Base-by-base conservation (phyloP, 345 rosid genomes). In the Nephelium lappaceum region DNA sequence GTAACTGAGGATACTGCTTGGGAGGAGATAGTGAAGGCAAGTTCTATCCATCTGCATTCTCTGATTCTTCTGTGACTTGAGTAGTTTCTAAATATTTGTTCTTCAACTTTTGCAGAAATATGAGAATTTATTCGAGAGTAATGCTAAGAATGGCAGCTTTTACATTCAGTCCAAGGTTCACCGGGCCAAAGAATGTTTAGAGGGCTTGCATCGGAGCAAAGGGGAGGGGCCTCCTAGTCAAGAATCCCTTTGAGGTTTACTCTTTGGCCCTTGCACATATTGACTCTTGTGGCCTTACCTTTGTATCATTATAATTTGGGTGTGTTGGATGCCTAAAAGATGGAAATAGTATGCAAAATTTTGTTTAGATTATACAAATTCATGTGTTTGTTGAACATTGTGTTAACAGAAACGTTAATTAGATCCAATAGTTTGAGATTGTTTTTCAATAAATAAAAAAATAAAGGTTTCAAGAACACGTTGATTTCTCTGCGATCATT, bases 131-230 rank as follows among this genome's bases (percentile, higher is more conserved):
- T 96, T 96, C 42, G 97, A 92, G 86, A 89, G 78, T 36, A 96
- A 96, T 42, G 91, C 93, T 0, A 90, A 91, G 85, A 91, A 84
- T 0, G 97, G 98, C 21, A 94, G 97, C 86, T 94, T 96, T 80
- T 96, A 96, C 86, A 84, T 96, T 74, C 99, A 96, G 77, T 94
- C 99, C 11, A 96, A 96, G 90, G 97, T 91, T 83, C 97, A 78
- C 82, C 84, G 92, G 75, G 99, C 99, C 21, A 96, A 96, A 77
- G 97, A 96, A 83, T 91, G 97, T 84, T 78, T 94, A 75, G 99
- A 96, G 83, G 83, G 77, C 31, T 75, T 67, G n/a, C 53, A 88
- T 77, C 81, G 8, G 84, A 78, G 80, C 60, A 87, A 91, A 85
- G 88, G 78, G 18, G 86, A 84, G 19, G 86, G 89, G 39, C 69